Percentiles rank a stretch among this genome's conserved stretches.
Evolutionary conservation across 1,284 basidiomycete genomes (phyloP).

Genomic region (Melanopsichium pennsylvanicum): DNA sequence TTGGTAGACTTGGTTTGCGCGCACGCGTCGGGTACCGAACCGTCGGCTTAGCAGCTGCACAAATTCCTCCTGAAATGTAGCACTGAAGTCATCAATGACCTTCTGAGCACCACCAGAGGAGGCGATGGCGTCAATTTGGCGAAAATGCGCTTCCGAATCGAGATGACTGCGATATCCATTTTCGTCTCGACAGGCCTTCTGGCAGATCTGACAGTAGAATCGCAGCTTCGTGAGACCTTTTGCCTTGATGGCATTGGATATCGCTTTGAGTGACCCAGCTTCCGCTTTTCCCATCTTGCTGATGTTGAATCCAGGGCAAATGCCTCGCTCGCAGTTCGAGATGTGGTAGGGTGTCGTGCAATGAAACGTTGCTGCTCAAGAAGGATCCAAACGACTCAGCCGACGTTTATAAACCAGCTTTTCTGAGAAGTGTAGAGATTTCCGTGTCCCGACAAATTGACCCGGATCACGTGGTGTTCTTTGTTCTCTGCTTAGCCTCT

Average conservation of each 20-base stretch:
- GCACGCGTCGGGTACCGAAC: constrained; percentile 61
- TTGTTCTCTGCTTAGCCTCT: too few relatives aligned
- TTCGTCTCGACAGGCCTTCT: constrained; percentile 63
- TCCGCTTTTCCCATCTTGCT: constrained; percentile 35
- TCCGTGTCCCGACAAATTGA: too few relatives aligned
- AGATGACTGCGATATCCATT: constrained; percentile 71
- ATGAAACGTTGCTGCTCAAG: too few relatives aligned
- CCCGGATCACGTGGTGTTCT: too few relatives aligned
- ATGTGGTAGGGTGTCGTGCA: too few relatives aligned
- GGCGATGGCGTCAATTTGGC: constrained; percentile 88
- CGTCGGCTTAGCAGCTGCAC: constrained; percentile 81
- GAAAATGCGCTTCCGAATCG: constrained; percentile 84
- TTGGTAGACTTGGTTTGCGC: constrained; percentile 93
- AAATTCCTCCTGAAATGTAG: constrained; percentile 90
- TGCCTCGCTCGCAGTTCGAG: too few relatives aligned
- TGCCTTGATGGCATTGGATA: constrained; percentile 64
- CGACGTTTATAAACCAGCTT: too few relatives aligned
- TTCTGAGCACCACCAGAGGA: constrained; percentile 72
- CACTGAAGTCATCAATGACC: constrained; percentile 89
- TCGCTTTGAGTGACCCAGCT: constrained; percentile 53
- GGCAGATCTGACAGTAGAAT: constrained; percentile 65
- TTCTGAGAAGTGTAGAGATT: too few relatives aligned
- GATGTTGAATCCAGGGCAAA: neutral
- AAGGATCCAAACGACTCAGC: too few relatives aligned
- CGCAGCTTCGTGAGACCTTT: constrained; percentile 63